Percentiles rank a stretch among this genome's conserved stretches.
Conservation (phyloP, 805 yeast species). For the Jamesozyma lodderae region DNA sequence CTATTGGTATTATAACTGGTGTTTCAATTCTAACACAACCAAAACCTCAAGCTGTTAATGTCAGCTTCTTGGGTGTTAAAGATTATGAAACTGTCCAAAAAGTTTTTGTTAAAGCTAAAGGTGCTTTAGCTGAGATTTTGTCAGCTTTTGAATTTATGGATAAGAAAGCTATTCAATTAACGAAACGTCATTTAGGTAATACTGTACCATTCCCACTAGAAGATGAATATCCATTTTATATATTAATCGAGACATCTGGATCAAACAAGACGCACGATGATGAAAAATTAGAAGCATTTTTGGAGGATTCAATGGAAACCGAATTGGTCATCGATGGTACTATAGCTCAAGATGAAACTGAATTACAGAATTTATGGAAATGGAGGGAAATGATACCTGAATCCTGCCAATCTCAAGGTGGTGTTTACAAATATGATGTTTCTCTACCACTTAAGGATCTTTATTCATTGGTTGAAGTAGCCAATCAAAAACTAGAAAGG, state of each 20-base stretch:
- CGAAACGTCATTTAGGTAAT: constrained; percentile 47
- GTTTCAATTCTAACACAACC: constrained; percentile 84
- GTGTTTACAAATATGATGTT: constrained; percentile 95
- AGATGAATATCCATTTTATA: constrained; percentile 76
- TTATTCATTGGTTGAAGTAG: constrained; percentile 75
- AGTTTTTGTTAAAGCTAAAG: constrained; percentile 69
- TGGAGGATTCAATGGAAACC: constrained; percentile 76
- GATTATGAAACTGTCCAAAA: constrained; percentile 77
- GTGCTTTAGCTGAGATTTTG: constrained; percentile 72
- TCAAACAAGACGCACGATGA: constrained; percentile 90
- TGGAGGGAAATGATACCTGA: constrained; percentile 96
- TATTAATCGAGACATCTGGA: constrained; percentile 92
- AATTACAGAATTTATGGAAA: constrained; percentile 72
- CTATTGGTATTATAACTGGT: constrained; percentile 84
- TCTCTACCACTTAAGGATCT: constrained; percentile 77
- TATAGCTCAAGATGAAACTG: constrained; percentile 91
- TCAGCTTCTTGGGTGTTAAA: constrained; percentile 77
- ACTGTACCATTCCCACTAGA: constrained; percentile 64
- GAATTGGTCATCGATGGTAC: constrained; percentile 88
- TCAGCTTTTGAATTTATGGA: constrained; percentile 97
- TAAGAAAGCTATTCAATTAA: constrained; percentile 51
- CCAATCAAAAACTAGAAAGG: constrained; percentile 48
- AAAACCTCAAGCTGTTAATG: constrained; percentile 76
- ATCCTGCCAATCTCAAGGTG: constrained; percentile 76
- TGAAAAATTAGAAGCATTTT: constrained; percentile 74